Percentiles rank a stretch among this genome's conserved stretches.
These are phyloP conservation scores for Neurospora terricola DNA, from an alignment of 495 filamentous ascomycete species.

Conservation along the genomic window DNA sequence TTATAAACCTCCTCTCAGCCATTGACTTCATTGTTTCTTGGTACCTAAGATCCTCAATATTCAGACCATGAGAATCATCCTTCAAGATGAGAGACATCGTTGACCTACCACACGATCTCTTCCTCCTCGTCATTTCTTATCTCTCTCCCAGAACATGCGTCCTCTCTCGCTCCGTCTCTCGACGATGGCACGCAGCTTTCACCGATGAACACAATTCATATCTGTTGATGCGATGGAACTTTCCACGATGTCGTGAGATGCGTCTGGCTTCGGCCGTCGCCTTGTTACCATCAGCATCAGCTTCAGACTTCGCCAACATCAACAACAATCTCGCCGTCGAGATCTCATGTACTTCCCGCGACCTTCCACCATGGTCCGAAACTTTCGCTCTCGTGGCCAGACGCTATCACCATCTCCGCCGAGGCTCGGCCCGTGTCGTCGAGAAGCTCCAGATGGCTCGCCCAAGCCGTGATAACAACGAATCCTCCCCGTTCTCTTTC, in stretches of 20 bases:
- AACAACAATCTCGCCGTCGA: slow-evolving; percentile 8
- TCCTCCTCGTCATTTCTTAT: slow-evolving; percentile 40
- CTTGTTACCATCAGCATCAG: neutral
- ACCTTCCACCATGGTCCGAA: slow-evolving; percentile 23
- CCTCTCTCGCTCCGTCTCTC: slow-evolving; percentile 46
- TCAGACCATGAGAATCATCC: neutral
- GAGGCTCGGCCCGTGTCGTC: slow-evolving; percentile 37
- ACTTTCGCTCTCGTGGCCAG: slow-evolving; percentile 45
- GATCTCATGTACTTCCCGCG: slow-evolving; percentile 1
- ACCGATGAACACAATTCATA: slow-evolving; percentile 35
- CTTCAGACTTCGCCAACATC: neutral
- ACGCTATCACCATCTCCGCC: slow-evolving; percentile 46
- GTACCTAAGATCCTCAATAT: neutral
- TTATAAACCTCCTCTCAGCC: neutral
- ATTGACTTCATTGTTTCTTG: neutral
- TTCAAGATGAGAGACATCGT: slow-evolving; percentile 35
- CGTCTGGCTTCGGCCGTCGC: slow-evolving; percentile 19
- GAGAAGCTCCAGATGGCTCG: slow-evolving; percentile 34
- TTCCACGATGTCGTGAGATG: slow-evolving; percentile 46
- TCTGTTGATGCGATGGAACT: slow-evolving; percentile 40
- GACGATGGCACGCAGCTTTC: slow-evolving; percentile 46
- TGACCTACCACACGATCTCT: slow-evolving; percentile 42
- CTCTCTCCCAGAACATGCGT: slow-evolving; percentile 44
- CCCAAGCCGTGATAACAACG: neutral
- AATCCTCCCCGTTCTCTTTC: slow-evolving; percentile 31